Base-by-base conservation (phyloP, 2,329 filamentous ascomycete genomes). In the Spiromastix sp. region DNA sequence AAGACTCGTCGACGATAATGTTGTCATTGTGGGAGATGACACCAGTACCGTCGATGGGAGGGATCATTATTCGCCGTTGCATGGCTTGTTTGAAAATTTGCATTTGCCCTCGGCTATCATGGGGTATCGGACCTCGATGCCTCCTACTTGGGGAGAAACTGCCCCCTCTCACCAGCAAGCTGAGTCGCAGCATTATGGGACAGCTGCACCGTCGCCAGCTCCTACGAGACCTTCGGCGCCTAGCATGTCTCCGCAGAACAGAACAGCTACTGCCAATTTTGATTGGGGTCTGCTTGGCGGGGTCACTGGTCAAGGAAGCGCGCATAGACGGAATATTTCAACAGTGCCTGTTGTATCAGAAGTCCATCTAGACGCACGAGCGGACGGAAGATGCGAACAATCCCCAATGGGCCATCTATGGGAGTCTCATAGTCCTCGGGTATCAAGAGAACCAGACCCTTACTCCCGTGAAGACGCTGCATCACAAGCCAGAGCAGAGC, bases 301-400 rank as follows among this genome's bases (percentile, higher is more conserved):
- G 30, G 34, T 38, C 11, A 17, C 34, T 5, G 39, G 44, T 19
- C 24, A 38, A 12, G 30, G 32, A 8, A 31, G 30, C 32, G 32
- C 47, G 2, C 37, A 43, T 6, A 25, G 15, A 12, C 32, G 33
- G 9, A 42, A 43, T 12, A 56, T 60, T 18, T 38, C 49, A 4
- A 61, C 59, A 2, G 51, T 55, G 2, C 57, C 60, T 13, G 42
- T 64, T 1, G 54, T 63, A 15, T 60, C 57, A 0, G 60, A 63
- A 42, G 48, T 59, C 7, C 50, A 54, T 37, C 42, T 63, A 5
- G 56, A 61, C 35, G 59, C 55, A 1, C 52, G 51, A 34, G 55
- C 55, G 10, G 47, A 53, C 22, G 47, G 41, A 7, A 40, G 43
- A n/a, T 43, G 26, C 33, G 21, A 35, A n/a, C 25, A 35, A 18